These are phyloP conservation scores for Trichopus zeylanicus DNA, from an alignment of 116 monocot genomes.

Conservation along the genomic window DNA sequence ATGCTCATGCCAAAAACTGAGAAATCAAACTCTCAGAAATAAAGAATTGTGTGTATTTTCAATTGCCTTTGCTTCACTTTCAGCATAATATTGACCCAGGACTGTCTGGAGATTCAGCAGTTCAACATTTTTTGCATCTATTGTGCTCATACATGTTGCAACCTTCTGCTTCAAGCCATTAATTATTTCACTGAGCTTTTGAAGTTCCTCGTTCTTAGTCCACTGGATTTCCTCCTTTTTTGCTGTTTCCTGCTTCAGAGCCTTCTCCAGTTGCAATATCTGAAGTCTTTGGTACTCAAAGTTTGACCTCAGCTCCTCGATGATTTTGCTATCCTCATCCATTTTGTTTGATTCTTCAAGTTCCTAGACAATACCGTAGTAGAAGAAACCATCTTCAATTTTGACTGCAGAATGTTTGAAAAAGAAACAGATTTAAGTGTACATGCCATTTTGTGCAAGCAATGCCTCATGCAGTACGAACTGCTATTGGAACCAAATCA, in stretches of 20 bases:
- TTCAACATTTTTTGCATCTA: conserved; percentile 79
- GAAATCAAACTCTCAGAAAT: background rate
- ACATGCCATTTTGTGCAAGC: conserved; percentile 28
- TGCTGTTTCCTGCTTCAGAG: conserved; percentile 52
- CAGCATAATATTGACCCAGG: conserved; percentile 96
- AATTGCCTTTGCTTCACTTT: conserved; percentile 90
- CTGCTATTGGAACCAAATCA: background rate
- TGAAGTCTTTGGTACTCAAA: conserved; percentile 58
- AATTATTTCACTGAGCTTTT: conserved; percentile 58
- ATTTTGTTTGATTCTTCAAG: conserved; percentile 94
- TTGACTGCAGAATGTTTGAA: conserved; percentile 53
- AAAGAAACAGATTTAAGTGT: conserved; percentile 27
- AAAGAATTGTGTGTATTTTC: background rate
- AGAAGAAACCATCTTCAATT: conserved; percentile 60
- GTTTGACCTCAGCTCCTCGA: conserved; percentile 65
- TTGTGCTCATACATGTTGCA: conserved; percentile 40
- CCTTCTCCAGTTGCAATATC: conserved; percentile 71
- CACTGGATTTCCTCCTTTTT: conserved; percentile 48
- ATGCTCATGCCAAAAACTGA: background rate
- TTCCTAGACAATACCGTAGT: conserved; percentile 70
- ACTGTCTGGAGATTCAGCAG: conserved; percentile 92
- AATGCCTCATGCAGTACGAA: background rate
- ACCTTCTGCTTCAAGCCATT: conserved; percentile 58
- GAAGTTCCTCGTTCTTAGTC: conserved; percentile 45
- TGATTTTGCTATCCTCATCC: conserved; percentile 85